Base-by-base conservation (phyloP, 345 rosid genomes). In the Citrus hindsii region DNA sequence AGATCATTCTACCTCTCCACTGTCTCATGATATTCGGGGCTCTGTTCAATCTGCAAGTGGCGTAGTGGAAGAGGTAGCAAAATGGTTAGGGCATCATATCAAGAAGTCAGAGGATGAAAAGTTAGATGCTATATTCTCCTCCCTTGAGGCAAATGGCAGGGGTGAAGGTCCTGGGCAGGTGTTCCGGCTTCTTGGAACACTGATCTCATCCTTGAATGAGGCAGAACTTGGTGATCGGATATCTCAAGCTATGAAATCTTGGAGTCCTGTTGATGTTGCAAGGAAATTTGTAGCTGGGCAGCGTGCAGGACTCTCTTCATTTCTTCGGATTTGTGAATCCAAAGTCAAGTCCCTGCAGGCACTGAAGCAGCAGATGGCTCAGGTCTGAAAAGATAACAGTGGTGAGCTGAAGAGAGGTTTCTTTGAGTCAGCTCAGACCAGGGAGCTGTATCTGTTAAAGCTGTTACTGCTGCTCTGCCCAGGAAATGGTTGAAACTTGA, bases 151-250 rank as follows among this genome's bases (percentile, higher is more conserved):
- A 70, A 82, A 81, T 25, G 92, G 51, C 61, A 80, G 68, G 13
- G 86, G 77, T 18, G 87, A 83, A 80, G 95, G 94, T 69, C 93
- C 98, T 2, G 98, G 98, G 76, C 84, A 80, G 81, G 93, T 90
- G 59, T 87, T 90, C 80, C 82, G 81, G 77, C 76, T 85, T 72
- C 64, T 97, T 71, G 91, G 88, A 82, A 87, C 77, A 71, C 42
- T 79, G 66, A 73, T 75, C 51, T 77, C 88, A 53, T 82, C 91
- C 6, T 79, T 83, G 1, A 71, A 87, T 73, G 90, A 87, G 79
- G 42, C 71, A 40, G 89, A 88, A 73, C 86, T 90, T 42, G 98
- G 98, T 30, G 83, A 74, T 72, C 83, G 88, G 76, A 92, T 92
- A 79, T 87, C 81, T 37, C 78, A 82, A 80, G 89, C 94, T 40